Percentiles rank a stretch among this genome's conserved stretches.
phyloP scores from a whole-genome alignment of 345 rosid species.

The Arabis hirsuta region DNA sequence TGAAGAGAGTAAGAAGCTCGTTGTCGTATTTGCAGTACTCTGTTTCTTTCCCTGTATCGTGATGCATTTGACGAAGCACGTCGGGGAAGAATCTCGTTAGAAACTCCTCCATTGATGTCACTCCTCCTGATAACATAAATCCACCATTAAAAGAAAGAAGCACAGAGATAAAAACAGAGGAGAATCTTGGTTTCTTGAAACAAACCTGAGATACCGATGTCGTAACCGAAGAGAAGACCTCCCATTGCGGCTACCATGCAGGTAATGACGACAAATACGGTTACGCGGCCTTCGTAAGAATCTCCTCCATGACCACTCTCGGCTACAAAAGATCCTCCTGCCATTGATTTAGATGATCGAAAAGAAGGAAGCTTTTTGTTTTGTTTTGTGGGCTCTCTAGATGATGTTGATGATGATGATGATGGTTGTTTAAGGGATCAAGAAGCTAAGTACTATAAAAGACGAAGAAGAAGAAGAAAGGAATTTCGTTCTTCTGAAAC shows the following conservation, averaged over 20 bases:
- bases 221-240: constrained; percentile 55
- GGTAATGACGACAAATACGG: constrained; percentile 30
- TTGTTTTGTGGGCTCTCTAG: constrained; percentile 7
- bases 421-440: not conserved
- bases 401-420: constrained; percentile 17
- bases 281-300: constrained; percentile 9
- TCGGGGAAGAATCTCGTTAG: constrained; percentile 49
- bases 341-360: constrained; percentile 7
- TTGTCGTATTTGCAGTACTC: constrained; percentile 52
- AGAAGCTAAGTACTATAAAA: not conserved
- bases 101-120: constrained; percentile 57
- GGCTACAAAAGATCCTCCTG: constrained; percentile 10
- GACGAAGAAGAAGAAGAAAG: constrained; percentile 1
- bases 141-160: not conserved
- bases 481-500: constrained; percentile 20
- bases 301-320: constrained; percentile 8
- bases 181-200: constrained; percentile 1
- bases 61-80: constrained; percentile 30
- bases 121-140: constrained; percentile 46
- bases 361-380: not conserved
- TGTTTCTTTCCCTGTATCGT: constrained; percentile 26
- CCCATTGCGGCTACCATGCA: constrained; percentile 49
- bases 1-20: constrained; percentile 50
- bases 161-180: not conserved
- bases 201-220: constrained; percentile 57